Evolutionary conservation across 2,329 filamentous ascomycete genomes (phyloP), one percentile per base, ranked within the genome.

Genomic region (Pseudocercospora cruenta): DNA sequence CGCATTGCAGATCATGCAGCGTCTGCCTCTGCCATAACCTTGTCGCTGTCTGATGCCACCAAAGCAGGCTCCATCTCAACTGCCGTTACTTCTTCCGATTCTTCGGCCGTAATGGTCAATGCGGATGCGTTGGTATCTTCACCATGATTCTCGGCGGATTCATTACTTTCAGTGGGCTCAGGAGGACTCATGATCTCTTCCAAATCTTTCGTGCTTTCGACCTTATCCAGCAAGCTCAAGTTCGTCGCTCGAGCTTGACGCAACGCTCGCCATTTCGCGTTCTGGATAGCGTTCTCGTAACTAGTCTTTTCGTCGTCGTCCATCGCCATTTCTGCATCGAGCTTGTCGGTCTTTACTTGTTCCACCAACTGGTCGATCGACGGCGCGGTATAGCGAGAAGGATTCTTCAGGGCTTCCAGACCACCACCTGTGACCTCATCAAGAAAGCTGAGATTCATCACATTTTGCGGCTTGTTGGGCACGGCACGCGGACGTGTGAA

Each of bases 241-340:
- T 90, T 91, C 64, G 85, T 88, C 70, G 88, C 88, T 63, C 91
- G 89, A 9, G 93, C 91, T 69, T 96, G 87, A 60, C 95, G 88
- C 69, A 99, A 82, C 4, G 93, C 92, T 71, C 94, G 88, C 95
- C 95, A 99, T 64, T 89, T 91, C 78, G 96, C 94, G 81, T 93
- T 97, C 21, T 90, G 88, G 78, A 96, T 96, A 63, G 89, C 86
- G 69, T 91, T 91, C 80, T 78, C 86, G 81, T 82, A 85, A 71
- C 79, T 78, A 58, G 85, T 82, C 74, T 84, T 87, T 69, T 90
- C 88, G 64, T 86, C 85, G 47, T 88, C 85, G 47, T 82, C 88
- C 63, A 86, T 86, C 9, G 92, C 90, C 85, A 94, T 93, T 21
- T 93, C 91, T 61, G 96, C 88, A 77, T 97, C 93, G 72, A 97